Evolutionary conservation across 78 protist species (phyloP), one percentile per base, ranked within the genome.

Genomic region (Tieghemostelium lacteum): DNA sequence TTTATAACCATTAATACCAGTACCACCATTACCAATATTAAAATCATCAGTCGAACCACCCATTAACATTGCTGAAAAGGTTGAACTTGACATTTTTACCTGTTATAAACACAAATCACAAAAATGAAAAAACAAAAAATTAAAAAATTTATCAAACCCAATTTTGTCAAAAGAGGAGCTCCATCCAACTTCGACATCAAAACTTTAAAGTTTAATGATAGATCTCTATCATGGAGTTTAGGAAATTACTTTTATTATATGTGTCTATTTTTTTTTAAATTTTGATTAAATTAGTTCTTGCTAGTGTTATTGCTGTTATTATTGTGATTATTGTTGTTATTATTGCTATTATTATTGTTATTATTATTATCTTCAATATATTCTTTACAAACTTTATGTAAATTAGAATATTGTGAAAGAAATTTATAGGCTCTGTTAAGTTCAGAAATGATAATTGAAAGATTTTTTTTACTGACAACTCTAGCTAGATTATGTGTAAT

Each of bases 401-500:
- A 62, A 69, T 83, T 83, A 22, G 70, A 61, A 66, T 24, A 60
- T 60, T 63, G 34, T 20, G 91, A 83, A 36, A 83, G n/a, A 39
- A 83, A 57, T 60, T 83, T 83, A 60, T 83, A 83, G n/a, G 77
- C 91, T 60, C 91, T 52, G 45, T 83, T 83, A 39, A 83, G 69
- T 31, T 83, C 91, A 8, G 73, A 52, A 3, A 83, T 83, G 49
- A 83, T 83, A 28, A 70, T 69, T 10, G 91, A 69, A 20, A 88
- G 55, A 31, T 73, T 73, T 24, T 61, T 40, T 60, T 76, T 73
- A 37, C 75, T 71, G 63, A 88, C 93, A 10, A 88, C 88, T 49
- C 93, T 57, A 8, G 88, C 93, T 26, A 88, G 39, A 52, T 88
- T 88, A 39, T 88, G 93, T 2, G 93, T 88, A 36, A 69, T 71